Evolutionary conservation across 106 monocot genomes (phyloP).

Genomic region (Dendrobium catenatum): DNA sequence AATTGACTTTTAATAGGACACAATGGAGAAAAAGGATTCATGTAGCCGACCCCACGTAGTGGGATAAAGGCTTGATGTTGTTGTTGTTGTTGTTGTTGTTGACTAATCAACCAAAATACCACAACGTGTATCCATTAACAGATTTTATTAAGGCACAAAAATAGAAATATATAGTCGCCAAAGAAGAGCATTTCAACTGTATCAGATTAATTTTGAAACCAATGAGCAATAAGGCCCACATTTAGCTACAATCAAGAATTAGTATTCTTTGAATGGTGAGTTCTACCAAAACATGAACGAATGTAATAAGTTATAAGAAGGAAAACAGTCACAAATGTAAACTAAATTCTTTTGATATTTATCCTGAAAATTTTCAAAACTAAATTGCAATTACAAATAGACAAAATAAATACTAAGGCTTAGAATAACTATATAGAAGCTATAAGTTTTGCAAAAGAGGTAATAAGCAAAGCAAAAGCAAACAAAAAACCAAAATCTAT

Average conservation of each 20-base stretch:
- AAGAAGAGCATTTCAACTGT: background rate
- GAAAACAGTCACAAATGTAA: background rate
- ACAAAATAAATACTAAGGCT: background rate
- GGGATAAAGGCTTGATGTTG: too few species aligned
- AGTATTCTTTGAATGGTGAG: background rate
- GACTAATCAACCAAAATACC: background rate
- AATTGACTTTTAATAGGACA: too few species aligned
- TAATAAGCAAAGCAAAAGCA: background rate
- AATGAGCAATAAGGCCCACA: background rate
- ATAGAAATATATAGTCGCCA: background rate
- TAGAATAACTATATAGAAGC: background rate
- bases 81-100: background rate
- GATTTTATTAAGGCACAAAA: background rate
- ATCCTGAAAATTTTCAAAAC: conserved; percentile 2
- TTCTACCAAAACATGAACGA: background rate
- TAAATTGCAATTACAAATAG: background rate
- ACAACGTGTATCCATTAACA: background rate
- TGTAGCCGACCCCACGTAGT: too few species aligned
- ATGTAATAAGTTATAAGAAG: background rate
- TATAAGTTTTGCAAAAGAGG: background rate
- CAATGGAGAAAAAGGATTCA: too few species aligned
- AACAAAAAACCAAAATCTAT: too few species aligned
- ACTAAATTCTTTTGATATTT: background rate
- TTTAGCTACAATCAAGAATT: background rate
- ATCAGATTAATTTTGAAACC: background rate